phyloP scores from a whole-genome alignment of 164 flowering plant genomes.

The Macadamia tetraphylla region DNA sequence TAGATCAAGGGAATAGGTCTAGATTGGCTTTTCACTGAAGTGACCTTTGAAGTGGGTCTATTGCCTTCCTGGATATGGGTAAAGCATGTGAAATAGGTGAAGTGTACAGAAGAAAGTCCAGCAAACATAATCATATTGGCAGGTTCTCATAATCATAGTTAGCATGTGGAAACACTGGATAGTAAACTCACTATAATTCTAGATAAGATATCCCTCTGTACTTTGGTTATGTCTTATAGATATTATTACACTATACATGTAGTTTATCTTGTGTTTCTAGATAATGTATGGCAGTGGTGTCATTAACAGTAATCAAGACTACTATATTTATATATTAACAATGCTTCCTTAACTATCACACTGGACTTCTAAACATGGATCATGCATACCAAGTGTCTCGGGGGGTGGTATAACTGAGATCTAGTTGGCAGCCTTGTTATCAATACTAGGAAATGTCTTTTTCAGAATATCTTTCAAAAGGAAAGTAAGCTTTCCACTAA shows the following conservation, averaged over 20 bases:
- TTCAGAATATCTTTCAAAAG: slow-evolving; percentile 8
- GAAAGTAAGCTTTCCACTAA: slow-evolving; percentile 7
- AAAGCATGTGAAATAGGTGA: too few species aligned
- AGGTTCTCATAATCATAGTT: background rate
- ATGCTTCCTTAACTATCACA: too few species aligned
- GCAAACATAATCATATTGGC: background rate
- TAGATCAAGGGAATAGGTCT: too few species aligned
- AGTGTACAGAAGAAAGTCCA: background rate
- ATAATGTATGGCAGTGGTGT: too few species aligned
- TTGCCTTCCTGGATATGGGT: background rate
- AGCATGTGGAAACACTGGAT: too few species aligned
- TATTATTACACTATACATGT: background rate
- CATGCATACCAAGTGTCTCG: background rate
- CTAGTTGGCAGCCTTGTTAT: background rate
- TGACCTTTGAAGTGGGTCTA: too few species aligned
- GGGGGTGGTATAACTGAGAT: background rate
- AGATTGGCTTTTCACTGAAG: too few species aligned
- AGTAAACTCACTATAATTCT: too few species aligned
- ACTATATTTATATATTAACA: too few species aligned
- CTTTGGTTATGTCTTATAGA: background rate
- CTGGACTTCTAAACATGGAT: background rate
- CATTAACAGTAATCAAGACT: background rate
- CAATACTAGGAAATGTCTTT: slow-evolving; percentile 3
- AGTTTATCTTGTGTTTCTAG: background rate
- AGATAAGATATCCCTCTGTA: background rate